phyloP scores from a whole-genome alignment of 257 asterid genomes.

The Capsicum pubescens region DNA sequence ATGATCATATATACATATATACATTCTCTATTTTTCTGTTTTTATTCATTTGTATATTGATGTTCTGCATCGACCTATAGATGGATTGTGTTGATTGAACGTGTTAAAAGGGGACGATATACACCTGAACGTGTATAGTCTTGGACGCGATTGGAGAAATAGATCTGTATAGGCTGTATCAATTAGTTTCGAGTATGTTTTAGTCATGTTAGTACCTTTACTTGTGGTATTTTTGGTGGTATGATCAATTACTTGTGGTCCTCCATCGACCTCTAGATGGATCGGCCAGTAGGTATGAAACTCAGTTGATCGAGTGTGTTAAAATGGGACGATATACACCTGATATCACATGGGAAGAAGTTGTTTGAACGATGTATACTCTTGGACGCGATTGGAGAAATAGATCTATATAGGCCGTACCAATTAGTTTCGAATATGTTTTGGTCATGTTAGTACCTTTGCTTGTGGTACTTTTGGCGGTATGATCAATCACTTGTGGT shows the following conservation, averaged over 20 bases:
- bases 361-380: too few relatives aligned
- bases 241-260: too few relatives aligned
- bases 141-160: background rate
- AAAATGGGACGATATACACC: background rate
- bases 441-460: background rate
- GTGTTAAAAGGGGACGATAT: background rate
- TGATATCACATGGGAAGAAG: too few relatives aligned
- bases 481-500: too few relatives aligned
- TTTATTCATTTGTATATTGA: background rate
- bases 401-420: background rate
- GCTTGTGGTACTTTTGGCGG: too few relatives aligned
- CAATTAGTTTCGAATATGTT: background rate
- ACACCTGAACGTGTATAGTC: too few relatives aligned
- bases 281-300: too few relatives aligned
- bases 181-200: background rate
- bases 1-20: background rate
- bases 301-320: background rate
- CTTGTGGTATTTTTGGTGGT: too few relatives aligned
- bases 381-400: background rate
- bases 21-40: background rate
- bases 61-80: background rate
- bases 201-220: background rate
- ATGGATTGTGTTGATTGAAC: background rate
- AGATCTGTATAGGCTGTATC: background rate
- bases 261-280: too few relatives aligned